Conservation (phyloP, 2,329 filamentous ascomycete genomes). For the Sarocladium brachiariae region DNA sequence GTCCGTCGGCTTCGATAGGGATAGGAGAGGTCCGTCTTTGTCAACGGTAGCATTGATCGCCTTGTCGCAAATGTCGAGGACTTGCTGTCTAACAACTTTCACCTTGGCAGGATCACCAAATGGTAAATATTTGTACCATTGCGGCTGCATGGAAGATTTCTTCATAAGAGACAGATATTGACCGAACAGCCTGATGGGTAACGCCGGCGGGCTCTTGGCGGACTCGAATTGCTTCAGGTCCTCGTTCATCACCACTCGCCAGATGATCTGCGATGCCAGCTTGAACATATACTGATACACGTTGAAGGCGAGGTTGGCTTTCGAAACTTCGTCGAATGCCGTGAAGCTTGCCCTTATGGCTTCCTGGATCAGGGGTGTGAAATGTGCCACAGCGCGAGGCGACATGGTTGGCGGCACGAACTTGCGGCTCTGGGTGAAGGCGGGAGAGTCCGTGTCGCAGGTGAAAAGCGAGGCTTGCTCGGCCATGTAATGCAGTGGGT, state of each 20-base stretch:
- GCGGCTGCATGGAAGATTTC: constrained; percentile 40
- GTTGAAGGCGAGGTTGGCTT: constrained; percentile 37
- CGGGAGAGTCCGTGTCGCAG: constrained; percentile 42
- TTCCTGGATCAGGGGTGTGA: constrained; percentile 51
- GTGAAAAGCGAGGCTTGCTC: constrained; percentile 37
- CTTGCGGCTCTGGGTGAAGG: constrained; percentile 50
- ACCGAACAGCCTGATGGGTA: constrained; percentile 44
- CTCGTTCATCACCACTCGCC: constrained; percentile 36
- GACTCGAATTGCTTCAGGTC: constrained; percentile 38
- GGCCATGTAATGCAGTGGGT: constrained; percentile 38
- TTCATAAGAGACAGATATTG: constrained; percentile 50
- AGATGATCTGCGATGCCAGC: constrained; percentile 38
- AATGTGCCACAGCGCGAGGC: constrained; percentile 54
- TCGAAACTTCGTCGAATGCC: constrained; percentile 44
- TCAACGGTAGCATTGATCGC: constrained; percentile 36
- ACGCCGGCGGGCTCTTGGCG: constrained; percentile 39
- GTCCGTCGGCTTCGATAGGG: background rate
- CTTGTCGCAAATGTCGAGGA: constrained; percentile 39
- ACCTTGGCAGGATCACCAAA: constrained; percentile 43
- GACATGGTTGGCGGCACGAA: constrained; percentile 53
- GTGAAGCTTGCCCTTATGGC: constrained; percentile 43
- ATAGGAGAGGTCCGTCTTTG: background rate
- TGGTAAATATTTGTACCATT: constrained; percentile 50
- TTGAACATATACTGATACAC: constrained; percentile 45
- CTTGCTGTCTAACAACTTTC: constrained; percentile 22